Percentiles rank a stretch among this genome's conserved stretches.
phyloP scores from a whole-genome alignment of 371 early-diverging fungal species.

The Apophysomyces variabilis region DNA sequence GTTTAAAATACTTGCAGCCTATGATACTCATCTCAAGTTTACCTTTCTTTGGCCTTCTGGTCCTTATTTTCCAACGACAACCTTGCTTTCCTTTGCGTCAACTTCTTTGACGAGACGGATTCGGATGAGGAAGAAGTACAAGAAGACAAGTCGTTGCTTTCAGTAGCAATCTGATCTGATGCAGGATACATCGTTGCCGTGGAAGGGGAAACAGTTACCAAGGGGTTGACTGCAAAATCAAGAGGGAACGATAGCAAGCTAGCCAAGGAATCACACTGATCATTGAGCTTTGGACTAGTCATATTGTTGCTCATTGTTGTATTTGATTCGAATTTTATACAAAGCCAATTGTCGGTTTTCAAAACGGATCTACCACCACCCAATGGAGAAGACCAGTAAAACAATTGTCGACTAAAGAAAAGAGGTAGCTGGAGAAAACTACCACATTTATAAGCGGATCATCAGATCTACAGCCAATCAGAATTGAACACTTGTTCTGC shows the following conservation, averaged over 20 bases:
- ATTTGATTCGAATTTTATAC: conserved; percentile 12
- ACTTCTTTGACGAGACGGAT: conserved; percentile 6
- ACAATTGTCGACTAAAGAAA: conserved; percentile 27
- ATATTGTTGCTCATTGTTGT: conserved; percentile 16
- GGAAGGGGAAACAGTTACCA: conserved; percentile 23
- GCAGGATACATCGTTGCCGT: conserved; percentile 19
- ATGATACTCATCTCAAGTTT: neutral
- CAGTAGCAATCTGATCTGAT: conserved; percentile 11
- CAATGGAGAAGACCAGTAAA: conserved; percentile 42
- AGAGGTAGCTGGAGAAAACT: conserved; percentile 22
- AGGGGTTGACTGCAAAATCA: conserved; percentile 36
- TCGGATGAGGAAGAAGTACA: neutral
- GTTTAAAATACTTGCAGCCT: neutral
- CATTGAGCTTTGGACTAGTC: conserved; percentile 18
- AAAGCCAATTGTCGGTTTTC: conserved; percentile 14
- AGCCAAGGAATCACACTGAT: conserved; percentile 22
- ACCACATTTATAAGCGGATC: conserved; percentile 1
- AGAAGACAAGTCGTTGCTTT: conserved; percentile 17
- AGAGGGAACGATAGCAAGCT: conserved; percentile 35
- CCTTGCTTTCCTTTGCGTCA: conserved; percentile 31
- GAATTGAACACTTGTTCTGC: conserved; percentile 7
- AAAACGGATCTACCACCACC: conserved; percentile 41
- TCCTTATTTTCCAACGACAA: conserved; percentile 50
- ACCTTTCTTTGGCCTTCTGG: conserved; percentile 54
- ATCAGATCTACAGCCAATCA: conserved; percentile 18